phyloP scores from a whole-genome alignment of 2,329 filamentous ascomycete species.

The Lachnellula occidentalis region DNA sequence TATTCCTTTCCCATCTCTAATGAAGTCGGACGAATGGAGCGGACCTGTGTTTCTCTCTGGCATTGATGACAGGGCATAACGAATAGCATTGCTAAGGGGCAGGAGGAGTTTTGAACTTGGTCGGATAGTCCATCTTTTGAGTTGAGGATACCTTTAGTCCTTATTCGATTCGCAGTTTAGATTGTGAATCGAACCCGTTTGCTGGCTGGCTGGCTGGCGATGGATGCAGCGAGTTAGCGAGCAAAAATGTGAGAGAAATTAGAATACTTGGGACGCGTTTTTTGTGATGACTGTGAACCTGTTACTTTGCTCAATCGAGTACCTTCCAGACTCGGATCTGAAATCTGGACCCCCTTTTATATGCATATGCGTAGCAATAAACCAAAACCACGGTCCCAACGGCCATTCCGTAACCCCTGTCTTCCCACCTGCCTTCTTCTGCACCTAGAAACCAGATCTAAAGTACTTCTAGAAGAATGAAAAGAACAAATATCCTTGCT shows the following conservation, averaged over 20 bases:
- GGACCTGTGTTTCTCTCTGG: neutral
- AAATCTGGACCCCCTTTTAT: too few relatives aligned
- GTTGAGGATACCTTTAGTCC: neutral
- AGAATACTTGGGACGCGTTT: neutral
- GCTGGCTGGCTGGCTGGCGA: neutral
- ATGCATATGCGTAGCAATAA: too few relatives aligned
- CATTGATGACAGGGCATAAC: neutral
- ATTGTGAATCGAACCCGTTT: neutral
- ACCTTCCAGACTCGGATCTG: too few relatives aligned
- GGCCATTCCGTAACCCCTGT: too few relatives aligned
- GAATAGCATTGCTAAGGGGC: slow-evolving; percentile 22
- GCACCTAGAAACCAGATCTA: too few relatives aligned
- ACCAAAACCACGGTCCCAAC: too few relatives aligned
- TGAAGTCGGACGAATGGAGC: neutral
- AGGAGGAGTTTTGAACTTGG: slow-evolving; percentile 14
- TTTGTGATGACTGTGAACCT: neutral
- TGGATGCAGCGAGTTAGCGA: neutral
- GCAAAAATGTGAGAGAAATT: neutral
- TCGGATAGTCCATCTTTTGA: neutral
- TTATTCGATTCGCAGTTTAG: too few relatives aligned
- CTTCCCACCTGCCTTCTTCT: too few relatives aligned
- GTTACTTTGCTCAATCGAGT: neutral
- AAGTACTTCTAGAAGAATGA: too few relatives aligned
- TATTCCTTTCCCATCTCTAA: neutral
- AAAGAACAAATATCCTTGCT: too few relatives aligned